phyloP scores from a whole-genome alignment of 2,329 filamentous ascomycete genomes.

The Xylariales sp. region DNA sequence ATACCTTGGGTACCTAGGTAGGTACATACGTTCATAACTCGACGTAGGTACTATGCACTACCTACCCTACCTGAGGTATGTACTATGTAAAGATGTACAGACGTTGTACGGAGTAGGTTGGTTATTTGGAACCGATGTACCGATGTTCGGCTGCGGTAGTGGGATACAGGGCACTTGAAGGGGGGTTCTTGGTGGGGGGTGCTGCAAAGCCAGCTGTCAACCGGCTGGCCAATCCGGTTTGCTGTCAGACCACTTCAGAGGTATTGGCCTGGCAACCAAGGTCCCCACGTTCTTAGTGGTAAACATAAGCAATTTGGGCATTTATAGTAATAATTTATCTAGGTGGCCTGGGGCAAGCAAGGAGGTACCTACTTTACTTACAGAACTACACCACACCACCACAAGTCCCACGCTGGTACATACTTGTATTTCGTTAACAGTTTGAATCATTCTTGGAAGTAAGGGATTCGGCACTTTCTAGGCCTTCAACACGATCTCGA shows the following conservation, averaged over 20 bases:
- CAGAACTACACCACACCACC: background rate
- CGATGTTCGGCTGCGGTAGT: too few relatives aligned
- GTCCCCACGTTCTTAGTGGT: background rate
- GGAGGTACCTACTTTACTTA: background rate
- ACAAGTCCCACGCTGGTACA: background rate
- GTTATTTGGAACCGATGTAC: too few relatives aligned
- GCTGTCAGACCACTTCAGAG: background rate
- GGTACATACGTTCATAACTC: too few relatives aligned
- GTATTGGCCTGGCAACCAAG: slow-evolving; percentile 38
- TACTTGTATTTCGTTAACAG: background rate
- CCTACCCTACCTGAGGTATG: too few relatives aligned
- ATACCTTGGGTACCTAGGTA: too few relatives aligned
- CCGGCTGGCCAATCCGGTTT: background rate
- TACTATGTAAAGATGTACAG: too few relatives aligned
- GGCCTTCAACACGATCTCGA: background rate
- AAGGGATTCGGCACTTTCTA: background rate
- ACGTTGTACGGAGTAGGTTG: too few relatives aligned
- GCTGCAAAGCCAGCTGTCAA: slow-evolving; percentile 10
- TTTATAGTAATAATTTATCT: background rate
- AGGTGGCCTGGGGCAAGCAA: background rate
- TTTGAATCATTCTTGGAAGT: slow-evolving; percentile 1
- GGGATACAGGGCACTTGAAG: background rate
- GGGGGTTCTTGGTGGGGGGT: slow-evolving; percentile 7
- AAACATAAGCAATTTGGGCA: slow-evolving; percentile 13
- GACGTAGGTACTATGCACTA: too few relatives aligned